A percentile compares a stretch with the other conserved stretches of the same genome.
Evolutionary conservation across 1,139 yeast genomes (phyloP).

Genomic region (Magnusiomyces paraingens): DNA sequence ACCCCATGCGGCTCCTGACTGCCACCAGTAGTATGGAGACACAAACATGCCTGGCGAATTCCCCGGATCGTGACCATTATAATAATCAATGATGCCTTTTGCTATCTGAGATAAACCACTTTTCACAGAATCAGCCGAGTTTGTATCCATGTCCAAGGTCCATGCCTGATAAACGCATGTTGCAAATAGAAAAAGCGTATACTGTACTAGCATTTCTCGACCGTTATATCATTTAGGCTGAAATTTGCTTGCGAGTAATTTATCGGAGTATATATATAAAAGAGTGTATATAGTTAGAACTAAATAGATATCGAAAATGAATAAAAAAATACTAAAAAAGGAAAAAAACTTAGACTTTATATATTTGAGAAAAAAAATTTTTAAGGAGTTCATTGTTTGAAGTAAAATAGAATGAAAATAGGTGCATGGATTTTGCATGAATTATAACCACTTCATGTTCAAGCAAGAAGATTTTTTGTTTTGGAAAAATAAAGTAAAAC

Average conservation of each 20-base stretch:
- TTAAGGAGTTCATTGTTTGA: neutral
- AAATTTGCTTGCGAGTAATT: neutral
- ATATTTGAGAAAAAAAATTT: neutral
- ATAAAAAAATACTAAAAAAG: neutral
- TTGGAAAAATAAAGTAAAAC: neutral
- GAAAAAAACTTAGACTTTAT: neutral
- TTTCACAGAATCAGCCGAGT: slow-evolving; percentile 33
- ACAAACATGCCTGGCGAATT: slow-evolving; percentile 59
- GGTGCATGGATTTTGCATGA: neutral
- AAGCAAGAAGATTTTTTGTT: too few species aligned
- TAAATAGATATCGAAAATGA: neutral
- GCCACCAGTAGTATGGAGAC: slow-evolving; percentile 96
- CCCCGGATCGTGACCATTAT: slow-evolving; percentile 62
- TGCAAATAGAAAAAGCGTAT: neutral
- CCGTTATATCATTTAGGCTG: neutral
- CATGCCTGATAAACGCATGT: neutral
- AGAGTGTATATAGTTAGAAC: neutral
- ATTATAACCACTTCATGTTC: neutral
- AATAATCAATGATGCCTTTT: slow-evolving; percentile 76
- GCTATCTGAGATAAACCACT: slow-evolving; percentile 55
- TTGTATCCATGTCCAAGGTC: slow-evolving; percentile 18
- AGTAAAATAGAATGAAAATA: neutral
- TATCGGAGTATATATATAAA: neutral
- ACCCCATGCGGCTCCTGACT: slow-evolving; percentile 97
- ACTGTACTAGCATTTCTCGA: neutral